Base-by-base conservation (phyloP, 2,329 filamentous ascomycete genomes). In the Colletotrichum sp. region DNA sequence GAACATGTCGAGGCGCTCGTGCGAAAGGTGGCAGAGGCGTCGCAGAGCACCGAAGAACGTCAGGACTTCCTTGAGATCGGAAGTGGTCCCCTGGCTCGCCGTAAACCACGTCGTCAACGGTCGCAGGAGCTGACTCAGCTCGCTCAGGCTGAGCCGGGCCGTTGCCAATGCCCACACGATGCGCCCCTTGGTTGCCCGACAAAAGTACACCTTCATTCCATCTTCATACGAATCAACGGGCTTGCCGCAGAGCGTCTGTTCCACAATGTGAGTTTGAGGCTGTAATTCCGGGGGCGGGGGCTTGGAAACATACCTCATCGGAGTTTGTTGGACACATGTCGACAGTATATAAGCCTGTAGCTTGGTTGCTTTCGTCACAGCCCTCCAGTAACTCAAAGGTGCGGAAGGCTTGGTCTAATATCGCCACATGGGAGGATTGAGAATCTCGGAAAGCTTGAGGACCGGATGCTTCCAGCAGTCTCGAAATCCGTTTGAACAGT, bases 401-500 rank as follows among this genome's bases (percentile, higher is more conserved):
- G 39, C 8, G 18, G 39, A 44, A n/a, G 3, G 16, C 39, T 44
- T 44, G 18, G 1, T 44, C 16, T n/a, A n/a, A 16, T 44, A 44
- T 5, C 18, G n/a, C 16, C 18, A 10, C 0, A 6, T 44, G 1
- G 18, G 5, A n/a, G 18, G 39, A 10, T n/a, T 0, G 39, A 44
- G 39, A n/a, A 44, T 10, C 39, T 44, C 16, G 18, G 16, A 39
- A 39, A 8, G 39, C 39, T 10, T 44, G 18, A 44, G 39, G 39
- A 0, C 0, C 39, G 16, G 16, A 44, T 44, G 18, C 39, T 44
- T 44, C 39, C 39, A 44, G 39, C 39, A 10, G 3, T 44, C 9
- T 44, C 39, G 18, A 9, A 9, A n/a, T 12, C 39, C 39, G 18
- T 44, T 44, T 44, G 39, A 44, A 44, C 39, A 44, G 39, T 44